Evolutionary conservation across 306 rosid species (phyloP).

Genomic region (Prosopis cineraria): DNA sequence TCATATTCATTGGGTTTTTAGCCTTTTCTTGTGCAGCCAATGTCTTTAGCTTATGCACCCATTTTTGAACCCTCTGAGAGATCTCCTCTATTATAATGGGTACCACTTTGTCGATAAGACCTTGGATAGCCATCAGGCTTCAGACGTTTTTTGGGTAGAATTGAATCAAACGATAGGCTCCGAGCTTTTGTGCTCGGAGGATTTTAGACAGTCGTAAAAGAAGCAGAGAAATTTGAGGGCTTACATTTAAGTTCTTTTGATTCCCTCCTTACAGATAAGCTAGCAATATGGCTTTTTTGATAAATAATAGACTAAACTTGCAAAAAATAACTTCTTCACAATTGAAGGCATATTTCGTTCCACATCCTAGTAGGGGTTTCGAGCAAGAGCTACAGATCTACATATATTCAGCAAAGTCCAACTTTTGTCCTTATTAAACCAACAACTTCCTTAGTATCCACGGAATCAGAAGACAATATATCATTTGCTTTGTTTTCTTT

Average conservation of each 20-base stretch:
- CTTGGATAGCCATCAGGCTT: not conserved
- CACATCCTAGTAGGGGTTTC: slow-evolving; percentile 7
- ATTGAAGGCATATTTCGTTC: not conserved
- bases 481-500: not conserved
- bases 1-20: not conserved
- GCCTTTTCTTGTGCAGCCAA: not conserved
- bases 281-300: not conserved
- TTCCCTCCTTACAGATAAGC: not conserved
- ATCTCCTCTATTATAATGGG: not conserved
- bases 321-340: not conserved
- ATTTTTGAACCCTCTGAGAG: not conserved
- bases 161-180: not conserved
- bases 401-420: not conserved
- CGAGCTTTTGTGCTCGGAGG: not conserved
- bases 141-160: not conserved
- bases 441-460: not conserved
- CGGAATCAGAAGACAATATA: not conserved
- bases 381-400: slow-evolving; percentile 16
- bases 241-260: not conserved
- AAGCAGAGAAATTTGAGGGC: not conserved
- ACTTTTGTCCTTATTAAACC: not conserved
- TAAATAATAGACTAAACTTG: not conserved
- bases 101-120: not conserved
- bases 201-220: not conserved
- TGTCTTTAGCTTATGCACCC: not conserved